phyloP scores from a whole-genome alignment of 2,329 filamentous ascomycete species.

The Hymenoscyphus salicellus region DNA sequence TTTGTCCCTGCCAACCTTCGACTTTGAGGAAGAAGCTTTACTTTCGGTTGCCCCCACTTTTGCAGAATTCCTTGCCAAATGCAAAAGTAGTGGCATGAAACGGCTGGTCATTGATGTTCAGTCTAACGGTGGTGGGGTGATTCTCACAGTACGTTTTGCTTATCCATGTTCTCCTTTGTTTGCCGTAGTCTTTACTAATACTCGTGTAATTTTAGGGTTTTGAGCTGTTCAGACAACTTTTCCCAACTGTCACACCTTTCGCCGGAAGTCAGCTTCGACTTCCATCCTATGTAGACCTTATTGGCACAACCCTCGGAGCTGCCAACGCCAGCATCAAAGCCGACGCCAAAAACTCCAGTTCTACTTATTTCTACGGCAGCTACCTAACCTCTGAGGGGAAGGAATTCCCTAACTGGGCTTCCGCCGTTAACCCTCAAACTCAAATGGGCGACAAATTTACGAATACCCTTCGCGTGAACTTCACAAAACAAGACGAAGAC shows the following conservation, averaged over 20 bases:
- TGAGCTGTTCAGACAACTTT: conserved; percentile 24
- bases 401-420: background rate
- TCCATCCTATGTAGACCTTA: conserved; percentile 16
- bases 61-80: conserved; percentile 41
- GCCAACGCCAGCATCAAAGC: conserved; percentile 1
- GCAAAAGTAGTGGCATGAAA: conserved; percentile 51
- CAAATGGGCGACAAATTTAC: background rate
- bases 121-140: conserved; percentile 57
- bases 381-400: too few species aligned
- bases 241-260: conserved; percentile 18
- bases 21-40: conserved; percentile 30
- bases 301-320: conserved; percentile 17
- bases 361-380: too few species aligned
- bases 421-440: background rate
- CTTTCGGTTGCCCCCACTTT: conserved; percentile 12
- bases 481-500: too few species aligned
- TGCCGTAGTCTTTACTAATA: too few species aligned
- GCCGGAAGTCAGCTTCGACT: conserved; percentile 13
- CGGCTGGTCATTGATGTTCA: conserved; percentile 59
- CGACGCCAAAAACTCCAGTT: too few species aligned
- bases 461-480: conserved; percentile 6
- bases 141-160: conserved; percentile 55
- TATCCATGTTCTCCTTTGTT: conserved; percentile 47
- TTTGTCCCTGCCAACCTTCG: conserved; percentile 19
- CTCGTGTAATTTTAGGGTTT: conserved; percentile 11